Conservation (phyloP, 257 asterid species). For the Mentha longifolia region DNA sequence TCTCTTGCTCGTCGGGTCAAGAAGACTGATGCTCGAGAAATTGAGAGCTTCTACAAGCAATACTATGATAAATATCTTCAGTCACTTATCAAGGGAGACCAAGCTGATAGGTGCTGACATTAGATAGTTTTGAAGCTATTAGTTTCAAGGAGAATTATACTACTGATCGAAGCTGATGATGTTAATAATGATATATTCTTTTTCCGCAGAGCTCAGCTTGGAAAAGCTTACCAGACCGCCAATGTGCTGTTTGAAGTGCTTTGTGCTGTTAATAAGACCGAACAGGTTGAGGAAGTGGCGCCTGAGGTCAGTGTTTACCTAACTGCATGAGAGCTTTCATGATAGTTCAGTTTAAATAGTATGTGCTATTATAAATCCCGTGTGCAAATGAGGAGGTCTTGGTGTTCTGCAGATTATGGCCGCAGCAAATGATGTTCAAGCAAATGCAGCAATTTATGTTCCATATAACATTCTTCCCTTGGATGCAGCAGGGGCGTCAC, state of each 20-base stretch:
- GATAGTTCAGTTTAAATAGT: neutral
- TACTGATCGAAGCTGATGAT: slow-evolving; percentile 18
- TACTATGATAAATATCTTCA: slow-evolving; percentile 90
- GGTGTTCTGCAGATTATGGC: slow-evolving; percentile 79
- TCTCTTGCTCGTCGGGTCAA: slow-evolving; percentile 84
- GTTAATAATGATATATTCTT: neutral
- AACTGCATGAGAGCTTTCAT: slow-evolving; percentile 6
- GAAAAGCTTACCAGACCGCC: slow-evolving; percentile 98
- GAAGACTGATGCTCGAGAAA: slow-evolving; percentile 97
- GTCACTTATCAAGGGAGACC: slow-evolving; percentile 94
- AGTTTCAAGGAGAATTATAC: slow-evolving; percentile 5
- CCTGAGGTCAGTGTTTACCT: slow-evolving; percentile 78
- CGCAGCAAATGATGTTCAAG: slow-evolving; percentile 96
- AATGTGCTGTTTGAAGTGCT: slow-evolving; percentile 98
- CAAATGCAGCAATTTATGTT: slow-evolving; percentile 87
- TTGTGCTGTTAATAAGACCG: slow-evolving; percentile 95
- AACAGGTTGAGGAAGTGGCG: slow-evolving; percentile 92
- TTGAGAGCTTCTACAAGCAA: slow-evolving; percentile 95
- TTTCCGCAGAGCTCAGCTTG: slow-evolving; percentile 84
- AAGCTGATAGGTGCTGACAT: slow-evolving; percentile 77
- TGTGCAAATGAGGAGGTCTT: slow-evolving; percentile 22
- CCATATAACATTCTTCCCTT: slow-evolving; percentile 96
- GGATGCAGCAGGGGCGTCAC: slow-evolving; percentile 93
- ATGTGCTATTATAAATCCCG: neutral
- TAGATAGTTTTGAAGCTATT: slow-evolving; percentile 15